Conservation (phyloP, 1,284 basidiomycete genomes). For the Entoloma clypeatum region DNA sequence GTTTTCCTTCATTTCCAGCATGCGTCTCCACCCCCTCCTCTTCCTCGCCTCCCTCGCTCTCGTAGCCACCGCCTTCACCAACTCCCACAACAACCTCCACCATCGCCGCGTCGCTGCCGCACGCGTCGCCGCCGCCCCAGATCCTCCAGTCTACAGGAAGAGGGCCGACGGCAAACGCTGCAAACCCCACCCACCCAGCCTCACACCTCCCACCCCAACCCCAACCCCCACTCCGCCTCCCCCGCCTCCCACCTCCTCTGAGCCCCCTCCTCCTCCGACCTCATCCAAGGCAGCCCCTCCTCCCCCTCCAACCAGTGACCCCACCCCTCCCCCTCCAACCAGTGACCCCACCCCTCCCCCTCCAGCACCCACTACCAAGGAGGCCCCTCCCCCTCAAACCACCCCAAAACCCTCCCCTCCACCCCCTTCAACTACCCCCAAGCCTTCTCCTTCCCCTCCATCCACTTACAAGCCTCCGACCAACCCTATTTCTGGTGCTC, state of each 20-base stretch:
- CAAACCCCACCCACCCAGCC: slow-evolving; percentile 25
- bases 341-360: slow-evolving; percentile 16
- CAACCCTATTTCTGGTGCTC: slow-evolving; percentile 17
- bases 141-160: slow-evolving; percentile 23
- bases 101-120: slow-evolving; percentile 38
- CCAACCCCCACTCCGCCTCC: slow-evolving; percentile 6
- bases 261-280: slow-evolving; percentile 18
- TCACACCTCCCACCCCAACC: slow-evolving; percentile 19
- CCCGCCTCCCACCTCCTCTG: slow-evolving; percentile 22
- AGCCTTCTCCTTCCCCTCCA: slow-evolving; percentile 14
- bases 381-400: slow-evolving; percentile 13
- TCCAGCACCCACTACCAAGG: slow-evolving; percentile 17
- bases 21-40: no score
- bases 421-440: slow-evolving; percentile 13
- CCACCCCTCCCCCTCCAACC: slow-evolving; percentile 5
- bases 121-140: slow-evolving; percentile 30
- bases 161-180: slow-evolving; percentile 44
- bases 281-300: slow-evolving; percentile 18
- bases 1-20: no score
- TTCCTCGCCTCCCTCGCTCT: slow-evolving; percentile 43
- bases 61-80: slow-evolving; percentile 42
- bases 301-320: slow-evolving; percentile 9
- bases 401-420: slow-evolving; percentile 17
- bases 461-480: slow-evolving; percentile 21
- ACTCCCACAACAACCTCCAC: slow-evolving; percentile 39